These are phyloP conservation scores for Neofusicoccum sp. DNA, from an alignment of 2,329 filamentous ascomycete species.

Conservation along the genomic window DNA sequence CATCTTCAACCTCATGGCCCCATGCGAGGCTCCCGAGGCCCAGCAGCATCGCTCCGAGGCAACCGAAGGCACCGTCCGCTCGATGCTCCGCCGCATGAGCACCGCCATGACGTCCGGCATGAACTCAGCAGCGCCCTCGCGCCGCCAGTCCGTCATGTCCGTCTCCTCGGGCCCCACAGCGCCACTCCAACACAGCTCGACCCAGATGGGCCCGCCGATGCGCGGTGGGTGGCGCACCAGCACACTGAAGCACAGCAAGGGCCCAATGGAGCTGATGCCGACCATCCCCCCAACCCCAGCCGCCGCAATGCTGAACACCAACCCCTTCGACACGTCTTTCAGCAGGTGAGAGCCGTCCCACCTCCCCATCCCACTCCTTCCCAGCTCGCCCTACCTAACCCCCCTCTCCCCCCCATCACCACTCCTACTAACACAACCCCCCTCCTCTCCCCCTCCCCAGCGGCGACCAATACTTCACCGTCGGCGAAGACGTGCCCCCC, in stretches of 20 bases:
- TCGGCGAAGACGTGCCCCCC: conserved; percentile 20
- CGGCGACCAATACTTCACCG: conserved; percentile 14
- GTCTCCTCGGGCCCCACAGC: neutral
- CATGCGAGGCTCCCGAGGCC: conserved; percentile 28
- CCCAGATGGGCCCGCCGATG: neutral
- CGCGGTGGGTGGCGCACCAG: conserved; percentile 8
- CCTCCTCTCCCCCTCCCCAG: neutral
- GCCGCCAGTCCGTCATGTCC: conserved; percentile 17
- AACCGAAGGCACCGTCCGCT: conserved; percentile 18
- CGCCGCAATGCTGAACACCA: conserved; percentile 17
- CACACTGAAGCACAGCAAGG: conserved; percentile 16
- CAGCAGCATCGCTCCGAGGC: conserved; percentile 18
- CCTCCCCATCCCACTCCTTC: neutral
- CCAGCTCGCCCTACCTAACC: neutral
- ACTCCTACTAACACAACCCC: neutral
- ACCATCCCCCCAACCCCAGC: conserved; percentile 20
- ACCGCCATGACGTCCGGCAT: conserved; percentile 19
- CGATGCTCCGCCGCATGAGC: conserved; percentile 22
- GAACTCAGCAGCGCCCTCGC: conserved; percentile 9
- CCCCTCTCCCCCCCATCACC: neutral
- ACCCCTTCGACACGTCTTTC: conserved; percentile 18
- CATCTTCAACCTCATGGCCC: conserved; percentile 48
- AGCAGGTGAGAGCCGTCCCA: neutral
- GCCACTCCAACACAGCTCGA: conserved; percentile 1
- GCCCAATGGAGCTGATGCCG: conserved; percentile 17